Percentiles rank a stretch among this genome's conserved stretches.
Conservation (phyloP, 208 protist species). For the Acanthamoeba divionensis region DNA sequence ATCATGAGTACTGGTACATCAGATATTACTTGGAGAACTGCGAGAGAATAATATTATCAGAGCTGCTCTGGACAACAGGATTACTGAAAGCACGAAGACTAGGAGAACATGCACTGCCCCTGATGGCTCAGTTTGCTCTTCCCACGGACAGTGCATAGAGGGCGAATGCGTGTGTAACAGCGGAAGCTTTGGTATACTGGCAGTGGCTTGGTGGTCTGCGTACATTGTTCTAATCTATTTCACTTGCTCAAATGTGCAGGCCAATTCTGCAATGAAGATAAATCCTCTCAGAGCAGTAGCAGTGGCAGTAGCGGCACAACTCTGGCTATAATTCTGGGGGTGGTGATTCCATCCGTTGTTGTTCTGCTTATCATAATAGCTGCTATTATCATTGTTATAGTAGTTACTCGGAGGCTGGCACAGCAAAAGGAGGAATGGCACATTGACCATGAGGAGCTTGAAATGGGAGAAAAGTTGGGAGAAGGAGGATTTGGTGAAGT, state of each 20-base stretch:
- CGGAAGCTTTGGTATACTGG: not conserved
- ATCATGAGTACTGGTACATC: too few relatives aligned
- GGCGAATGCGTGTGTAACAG: not conserved
- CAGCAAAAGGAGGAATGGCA: not conserved
- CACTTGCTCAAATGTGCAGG: not conserved
- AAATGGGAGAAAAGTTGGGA: not conserved
- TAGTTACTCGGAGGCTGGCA: too few relatives aligned
- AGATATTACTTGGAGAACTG: too few relatives aligned
- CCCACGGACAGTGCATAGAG: not conserved
- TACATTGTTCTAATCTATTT: not conserved
- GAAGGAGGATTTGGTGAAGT: slow-evolving; percentile 38
- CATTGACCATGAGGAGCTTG: not conserved
- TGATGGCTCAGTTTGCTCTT: not conserved
- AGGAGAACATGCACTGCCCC: not conserved
- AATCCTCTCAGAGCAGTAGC: not conserved
- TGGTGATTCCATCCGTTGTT: not conserved
- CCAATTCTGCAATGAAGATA: not conserved
- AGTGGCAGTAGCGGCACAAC: not conserved
- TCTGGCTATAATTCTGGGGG: not conserved
- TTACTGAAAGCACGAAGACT: not conserved
- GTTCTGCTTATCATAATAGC: not conserved
- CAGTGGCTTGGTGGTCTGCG: not conserved
- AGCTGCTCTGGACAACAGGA: not conserved
- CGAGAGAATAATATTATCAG: too few relatives aligned
- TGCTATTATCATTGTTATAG: too few relatives aligned